A percentile compares a stretch with the other conserved stretches of the same genome.
Evolutionary conservation across 345 rosid genomes (phyloP).

Genomic region (Erysimum cheiranthoides): DNA sequence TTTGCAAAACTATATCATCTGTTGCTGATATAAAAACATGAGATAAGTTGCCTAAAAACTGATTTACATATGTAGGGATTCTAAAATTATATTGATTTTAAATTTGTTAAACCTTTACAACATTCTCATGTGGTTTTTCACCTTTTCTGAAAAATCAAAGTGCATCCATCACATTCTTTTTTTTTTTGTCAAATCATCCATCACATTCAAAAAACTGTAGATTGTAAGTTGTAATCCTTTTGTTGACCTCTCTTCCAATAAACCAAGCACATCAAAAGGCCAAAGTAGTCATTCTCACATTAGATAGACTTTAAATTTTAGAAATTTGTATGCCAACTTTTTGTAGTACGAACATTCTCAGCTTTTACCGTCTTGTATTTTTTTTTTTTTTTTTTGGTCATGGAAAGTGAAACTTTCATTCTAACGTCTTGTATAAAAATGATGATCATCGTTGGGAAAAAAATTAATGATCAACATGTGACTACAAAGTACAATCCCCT

Average conservation of each 20-base stretch:
- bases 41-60: too few species aligned
- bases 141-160: neutral
- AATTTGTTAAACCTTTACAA: too few species aligned
- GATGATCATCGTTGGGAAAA: conserved; percentile 16
- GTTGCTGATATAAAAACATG: too few species aligned
- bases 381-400: too few species aligned
- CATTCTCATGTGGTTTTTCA: too few species aligned
- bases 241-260: conserved; percentile 14
- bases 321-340: conserved; percentile 8
- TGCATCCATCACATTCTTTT: too few species aligned
- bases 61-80: too few species aligned
- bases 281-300: conserved; percentile 26
- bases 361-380: too few species aligned
- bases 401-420: too few species aligned
- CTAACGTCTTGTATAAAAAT: conserved; percentile 27
- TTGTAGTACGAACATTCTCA: conserved; percentile 27
- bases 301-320: neutral
- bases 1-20: too few species aligned
- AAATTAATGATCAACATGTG: conserved; percentile 29
- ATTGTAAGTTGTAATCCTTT: conserved; percentile 10
- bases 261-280: conserved; percentile 6
- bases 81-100: too few species aligned
- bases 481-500: conserved; percentile 34
- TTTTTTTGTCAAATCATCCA: too few species aligned
- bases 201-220: conserved; percentile 15